Evolutionary conservation across 1,284 basidiomycete genomes (phyloP).

Genomic region (Melanopsichium pennsylvanicum): DNA sequence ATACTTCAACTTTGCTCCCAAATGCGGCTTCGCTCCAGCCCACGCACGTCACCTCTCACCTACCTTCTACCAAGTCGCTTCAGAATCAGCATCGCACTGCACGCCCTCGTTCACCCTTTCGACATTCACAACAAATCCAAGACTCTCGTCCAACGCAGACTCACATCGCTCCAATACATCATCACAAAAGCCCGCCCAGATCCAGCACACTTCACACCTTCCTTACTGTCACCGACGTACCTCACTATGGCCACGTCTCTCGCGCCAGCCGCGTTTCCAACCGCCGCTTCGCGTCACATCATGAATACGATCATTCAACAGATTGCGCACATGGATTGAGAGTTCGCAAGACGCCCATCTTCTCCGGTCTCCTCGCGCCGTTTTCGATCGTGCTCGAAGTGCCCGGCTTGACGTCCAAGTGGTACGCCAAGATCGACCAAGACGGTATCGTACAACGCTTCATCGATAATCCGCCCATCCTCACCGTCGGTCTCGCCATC

Average conservation of each 20-base stretch:
- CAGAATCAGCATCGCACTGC: background rate
- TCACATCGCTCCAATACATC: too few species aligned
- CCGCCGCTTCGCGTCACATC: background rate
- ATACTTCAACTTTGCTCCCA: slow-evolving; percentile 14
- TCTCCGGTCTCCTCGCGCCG: slow-evolving; percentile 75
- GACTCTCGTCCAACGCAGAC: too few species aligned
- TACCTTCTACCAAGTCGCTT: slow-evolving; percentile 15
- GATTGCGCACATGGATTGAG: slow-evolving; percentile 3
- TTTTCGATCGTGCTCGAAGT: slow-evolving; percentile 78
- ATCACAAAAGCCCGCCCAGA: background rate
- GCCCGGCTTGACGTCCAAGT: slow-evolving; percentile 47
- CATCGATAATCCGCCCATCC: slow-evolving; percentile 67
- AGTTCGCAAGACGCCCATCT: slow-evolving; percentile 54
- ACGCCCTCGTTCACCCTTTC: slow-evolving; percentile 4
- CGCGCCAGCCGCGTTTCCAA: background rate
- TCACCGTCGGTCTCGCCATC: slow-evolving; percentile 72
- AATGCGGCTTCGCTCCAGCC: slow-evolving; percentile 13
- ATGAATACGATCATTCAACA: background rate
- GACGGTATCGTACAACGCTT: slow-evolving; percentile 39
- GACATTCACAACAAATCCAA: background rate
- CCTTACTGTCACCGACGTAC: slow-evolving; percentile 11
- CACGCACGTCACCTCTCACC: slow-evolving; percentile 18
- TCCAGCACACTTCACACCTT: slow-evolving; percentile 32
- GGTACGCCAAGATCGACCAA: slow-evolving; percentile 48
- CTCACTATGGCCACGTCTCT: background rate